Base-by-base conservation (phyloP, 768 basidiomycete genomes). In the Russula ochroleuca region DNA sequence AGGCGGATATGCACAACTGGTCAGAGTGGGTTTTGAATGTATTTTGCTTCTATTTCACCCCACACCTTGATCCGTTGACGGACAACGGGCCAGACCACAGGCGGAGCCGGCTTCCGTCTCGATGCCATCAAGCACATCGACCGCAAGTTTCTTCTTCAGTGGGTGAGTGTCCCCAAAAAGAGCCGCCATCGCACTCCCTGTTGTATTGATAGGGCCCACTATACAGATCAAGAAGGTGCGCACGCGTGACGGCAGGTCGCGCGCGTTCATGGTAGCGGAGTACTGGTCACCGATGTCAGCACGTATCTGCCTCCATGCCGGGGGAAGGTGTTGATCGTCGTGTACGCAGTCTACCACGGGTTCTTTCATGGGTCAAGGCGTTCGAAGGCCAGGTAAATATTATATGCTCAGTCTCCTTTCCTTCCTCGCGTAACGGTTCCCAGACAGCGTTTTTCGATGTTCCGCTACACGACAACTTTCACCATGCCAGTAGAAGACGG, bases 101-200 rank as follows among this genome's bases (percentile, higher is more conserved):
- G 81, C 9, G 86, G 83, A 13, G 74, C 75, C 37, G 94, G 94
- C 14, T 93, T 94, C 73, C 82, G 93, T 54, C 79, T 96, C 33
- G 94, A 96, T 71, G 94, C 94, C 19, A 89, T 94, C 67, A 97
- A 96, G 72, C 94, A 97, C 68, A 86, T 90, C 55, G 90, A 94
- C 73, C 77, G 80, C 61, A 75, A 76, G 25, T 92, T 92, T 69
- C 74, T 89, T n/a, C 70, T 82, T 3, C 78, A 81, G 40, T 92
- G 90, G 75, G 92, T 91, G 67, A 72, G 82, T 73, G n/a, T 25
- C 9, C 9, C 9, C 21, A 49, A 17, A 33, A 50, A 33, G 5
- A 40, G 3, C 7, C 23, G 21, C 14, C 10, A 0, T 45, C 15
- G 4, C 8, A 21, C 49, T 60, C 28, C 52, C 48, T 43, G 40